These are phyloP conservation scores for Phytophthora idaei DNA, from an alignment of 352 stramenopile genomes.

Conservation along the genomic window DNA sequence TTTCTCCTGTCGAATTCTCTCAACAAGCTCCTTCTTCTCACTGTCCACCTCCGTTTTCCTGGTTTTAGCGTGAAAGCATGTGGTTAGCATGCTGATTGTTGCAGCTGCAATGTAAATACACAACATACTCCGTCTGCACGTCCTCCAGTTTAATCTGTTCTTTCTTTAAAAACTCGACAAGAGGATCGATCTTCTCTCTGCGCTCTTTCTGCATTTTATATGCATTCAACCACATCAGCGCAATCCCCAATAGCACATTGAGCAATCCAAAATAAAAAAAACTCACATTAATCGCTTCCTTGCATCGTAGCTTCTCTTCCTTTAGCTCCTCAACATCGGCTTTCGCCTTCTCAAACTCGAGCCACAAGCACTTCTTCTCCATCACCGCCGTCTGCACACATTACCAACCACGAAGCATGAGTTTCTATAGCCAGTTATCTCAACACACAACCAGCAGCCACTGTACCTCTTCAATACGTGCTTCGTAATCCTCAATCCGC, in stretches of 20 bases:
- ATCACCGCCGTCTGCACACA: slow-evolving; percentile 70
- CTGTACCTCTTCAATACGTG: slow-evolving; percentile 72
- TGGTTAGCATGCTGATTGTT: background rate
- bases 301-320: slow-evolving; percentile 66
- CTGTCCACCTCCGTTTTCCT: slow-evolving; percentile 63
- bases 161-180: slow-evolving; percentile 73
- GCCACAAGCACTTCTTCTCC: slow-evolving; percentile 89
- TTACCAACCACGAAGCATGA: background rate
- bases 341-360: slow-evolving; percentile 84
- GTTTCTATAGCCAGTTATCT: background rate
- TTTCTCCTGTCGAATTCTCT: slow-evolving; percentile 75
- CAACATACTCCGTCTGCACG: slow-evolving; percentile 61
- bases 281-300: slow-evolving; percentile 70
- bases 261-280: background rate
- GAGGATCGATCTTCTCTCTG: slow-evolving; percentile 60
- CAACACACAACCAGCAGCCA: background rate
- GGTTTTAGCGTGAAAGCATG: background rate
- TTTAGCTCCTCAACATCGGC: slow-evolving; percentile 70
- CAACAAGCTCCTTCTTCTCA: slow-evolving; percentile 56
- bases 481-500: slow-evolving; percentile 83
- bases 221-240: background rate
- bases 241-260: background rate
- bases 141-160: slow-evolving; percentile 69
- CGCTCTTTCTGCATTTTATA: slow-evolving; percentile 57
- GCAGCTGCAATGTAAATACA: background rate